Base-by-base conservation (phyloP, 805 yeast species). In the baker's yeast (Saccharomyces cerevisiae) region DNA sequence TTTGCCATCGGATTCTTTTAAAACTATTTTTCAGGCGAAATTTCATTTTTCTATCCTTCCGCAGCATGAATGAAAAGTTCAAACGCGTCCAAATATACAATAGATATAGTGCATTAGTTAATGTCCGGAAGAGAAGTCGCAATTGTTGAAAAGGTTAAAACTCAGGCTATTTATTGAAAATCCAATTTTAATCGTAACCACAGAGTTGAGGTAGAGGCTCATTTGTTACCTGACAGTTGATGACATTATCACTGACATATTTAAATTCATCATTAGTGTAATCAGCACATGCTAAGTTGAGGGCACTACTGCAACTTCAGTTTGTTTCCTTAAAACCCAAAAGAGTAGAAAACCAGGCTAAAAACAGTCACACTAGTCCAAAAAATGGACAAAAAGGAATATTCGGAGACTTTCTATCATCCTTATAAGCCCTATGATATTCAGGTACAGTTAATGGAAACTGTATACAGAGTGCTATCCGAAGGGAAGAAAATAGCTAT, bases 361-460 rank as follows among this genome's bases (percentile, higher is more conserved):
- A n/a, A 32, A 32, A 32, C 14, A 32, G 21, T n/a, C 8, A n/a
- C 21, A n/a, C n/a, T 14, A 13, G 17, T 32, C 27, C 27, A 32
- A 32, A 32, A 32, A 32, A 36, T 36, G 24, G 22, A 4, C 24
- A 22, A 17, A 36, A 36, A 36, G 24, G 11, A 36, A 36, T 17
- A 30, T n/a, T 29, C 41, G 22, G 30, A 41, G 47, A 43, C 58
- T 24, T 88, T 78, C 68, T 72, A 79, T 63, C 97, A 91, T 66
- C 98, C 98, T 0, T 91, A 76, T 65, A 64, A 69, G 48, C 97
- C 98, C 0, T 91, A 91, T 67, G 76, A 74, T 27, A 89, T 90
- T 57, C 98, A 91, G 66, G 47, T 78, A 24, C 79, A 84, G 55
- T 78, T 91, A 59, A 91, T 91, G 97, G 72, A 74, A 30, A 79